Conservation (phyloP, 106 monocot species). For the Dendrobium officinale region DNA sequence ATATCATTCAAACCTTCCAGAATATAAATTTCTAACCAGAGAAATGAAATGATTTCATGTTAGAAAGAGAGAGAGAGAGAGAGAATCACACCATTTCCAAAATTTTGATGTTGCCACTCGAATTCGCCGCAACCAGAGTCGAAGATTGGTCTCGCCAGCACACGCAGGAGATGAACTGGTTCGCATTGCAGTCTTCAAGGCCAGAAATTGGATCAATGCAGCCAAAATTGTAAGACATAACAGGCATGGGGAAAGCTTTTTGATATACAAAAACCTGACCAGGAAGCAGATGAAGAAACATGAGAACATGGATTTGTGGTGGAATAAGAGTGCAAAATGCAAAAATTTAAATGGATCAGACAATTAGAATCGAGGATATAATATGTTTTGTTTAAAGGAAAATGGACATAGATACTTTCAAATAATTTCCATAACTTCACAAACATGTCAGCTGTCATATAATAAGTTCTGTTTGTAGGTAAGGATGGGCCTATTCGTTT, state of each 20-base stretch:
- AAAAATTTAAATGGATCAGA: not conserved
- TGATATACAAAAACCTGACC: conserved; percentile 81
- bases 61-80: not conserved
- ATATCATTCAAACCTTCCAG: not conserved
- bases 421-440: too few species aligned
- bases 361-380: not conserved
- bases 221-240: conserved; percentile 70
- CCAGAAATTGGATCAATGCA: conserved; percentile 45
- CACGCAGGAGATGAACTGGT: conserved; percentile 77
- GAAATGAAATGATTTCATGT: not conserved
- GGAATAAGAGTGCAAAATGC: not conserved
- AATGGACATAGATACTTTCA: not conserved
- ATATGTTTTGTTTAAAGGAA: not conserved
- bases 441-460: not conserved
- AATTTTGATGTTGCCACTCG: conserved; percentile 77
- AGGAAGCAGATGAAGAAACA: not conserved
- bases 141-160: conserved; percentile 78
- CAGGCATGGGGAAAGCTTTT: conserved; percentile 87
- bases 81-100: conserved; percentile 67
- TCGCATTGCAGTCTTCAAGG: conserved; percentile 22
- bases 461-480: not conserved
- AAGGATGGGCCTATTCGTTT: not conserved
- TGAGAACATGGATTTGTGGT: not conserved
- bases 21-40: not conserved
- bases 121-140: conserved; percentile 75